phyloP scores from a whole-genome alignment of 805 yeast species.

The Kazachstania viticola region DNA sequence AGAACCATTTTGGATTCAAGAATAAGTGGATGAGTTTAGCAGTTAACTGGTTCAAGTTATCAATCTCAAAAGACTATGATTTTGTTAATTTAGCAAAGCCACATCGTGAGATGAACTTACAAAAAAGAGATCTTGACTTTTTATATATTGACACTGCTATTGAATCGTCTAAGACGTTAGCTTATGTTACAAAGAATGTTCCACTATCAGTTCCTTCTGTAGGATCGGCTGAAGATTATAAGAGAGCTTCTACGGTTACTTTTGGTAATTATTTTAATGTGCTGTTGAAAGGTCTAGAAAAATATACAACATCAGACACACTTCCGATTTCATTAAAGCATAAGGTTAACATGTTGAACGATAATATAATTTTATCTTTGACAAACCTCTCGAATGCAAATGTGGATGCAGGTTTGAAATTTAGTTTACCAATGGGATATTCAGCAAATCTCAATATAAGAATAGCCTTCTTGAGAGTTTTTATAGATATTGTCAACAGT shows the following conservation, averaged over 20 bases:
- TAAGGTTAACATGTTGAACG: conserved; percentile 43
- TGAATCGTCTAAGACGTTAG: conserved; percentile 46
- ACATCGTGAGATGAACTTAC: conserved; percentile 22
- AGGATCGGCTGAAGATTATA: conserved; percentile 36
- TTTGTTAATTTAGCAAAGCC: conserved; percentile 15
- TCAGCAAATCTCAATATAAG: conserved; percentile 53
- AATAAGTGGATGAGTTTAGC: conserved; percentile 35
- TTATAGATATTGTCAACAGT: conserved; percentile 45
- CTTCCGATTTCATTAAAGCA: conserved; percentile 31
- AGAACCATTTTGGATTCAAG: conserved; percentile 36
- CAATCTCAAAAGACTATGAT: conserved; percentile 31
- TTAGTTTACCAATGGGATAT: conserved; percentile 66
- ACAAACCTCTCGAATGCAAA: conserved; percentile 60
- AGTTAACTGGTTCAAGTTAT: conserved; percentile 41
- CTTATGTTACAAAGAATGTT: conserved; percentile 40
- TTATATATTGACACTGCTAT: conserved; percentile 43
- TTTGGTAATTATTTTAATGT: conserved; percentile 61
- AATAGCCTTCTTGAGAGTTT: conserved; percentile 62
- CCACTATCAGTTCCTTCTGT: conserved; percentile 48
- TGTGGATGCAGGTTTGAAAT: conserved; percentile 61
- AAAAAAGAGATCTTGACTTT: conserved; percentile 32
- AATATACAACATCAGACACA: conserved; percentile 19
- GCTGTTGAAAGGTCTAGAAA: conserved; percentile 33
- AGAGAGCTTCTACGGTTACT: conserved; percentile 43
- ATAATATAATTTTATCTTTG: conserved; percentile 50